Percentiles rank a stretch among this genome's conserved stretches.
Evolutionary conservation across 208 protist genomes (phyloP).

Genomic region (Acanthamoeba lenticulata): DNA sequence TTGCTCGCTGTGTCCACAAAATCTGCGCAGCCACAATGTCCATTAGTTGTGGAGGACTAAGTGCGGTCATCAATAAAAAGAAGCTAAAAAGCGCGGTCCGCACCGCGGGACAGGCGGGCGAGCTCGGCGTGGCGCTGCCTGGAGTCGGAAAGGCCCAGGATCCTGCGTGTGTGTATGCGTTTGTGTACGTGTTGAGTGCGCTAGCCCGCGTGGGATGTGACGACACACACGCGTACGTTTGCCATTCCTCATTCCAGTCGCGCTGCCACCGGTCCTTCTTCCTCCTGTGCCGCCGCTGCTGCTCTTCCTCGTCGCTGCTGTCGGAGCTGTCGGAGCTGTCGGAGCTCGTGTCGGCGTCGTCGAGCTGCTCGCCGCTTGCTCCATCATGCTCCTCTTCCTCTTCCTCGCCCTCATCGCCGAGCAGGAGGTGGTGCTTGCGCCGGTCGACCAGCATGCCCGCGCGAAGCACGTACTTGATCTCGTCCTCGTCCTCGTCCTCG

Average conservation of each 20-base stretch:
- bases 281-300: background rate
- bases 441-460: background rate
- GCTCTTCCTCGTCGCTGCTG: background rate
- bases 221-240: too few species aligned
- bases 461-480: background rate
- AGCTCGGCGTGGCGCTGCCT: background rate
- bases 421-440: background rate
- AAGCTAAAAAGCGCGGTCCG: background rate
- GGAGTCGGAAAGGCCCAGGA: background rate
- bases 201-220: too few species aligned
- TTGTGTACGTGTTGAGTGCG: too few species aligned
- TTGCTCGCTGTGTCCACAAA: slow-evolving; percentile 52
- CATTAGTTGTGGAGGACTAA: background rate
- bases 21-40: background rate
- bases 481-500: background rate
- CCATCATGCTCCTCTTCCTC: background rate
- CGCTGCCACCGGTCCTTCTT: slow-evolving; percentile 20
- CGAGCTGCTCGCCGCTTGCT: background rate
- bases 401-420: background rate
- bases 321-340: background rate
- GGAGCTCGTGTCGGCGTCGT: background rate
- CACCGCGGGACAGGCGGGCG: slow-evolving; percentile 14
- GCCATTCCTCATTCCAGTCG: slow-evolving; percentile 60
- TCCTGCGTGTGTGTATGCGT: too few species aligned
- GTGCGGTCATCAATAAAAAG: background rate